These are phyloP conservation scores for Ophiostoma australiae DNA, from an alignment of 2,329 filamentous ascomycete species.

Conservation along the genomic window DNA sequence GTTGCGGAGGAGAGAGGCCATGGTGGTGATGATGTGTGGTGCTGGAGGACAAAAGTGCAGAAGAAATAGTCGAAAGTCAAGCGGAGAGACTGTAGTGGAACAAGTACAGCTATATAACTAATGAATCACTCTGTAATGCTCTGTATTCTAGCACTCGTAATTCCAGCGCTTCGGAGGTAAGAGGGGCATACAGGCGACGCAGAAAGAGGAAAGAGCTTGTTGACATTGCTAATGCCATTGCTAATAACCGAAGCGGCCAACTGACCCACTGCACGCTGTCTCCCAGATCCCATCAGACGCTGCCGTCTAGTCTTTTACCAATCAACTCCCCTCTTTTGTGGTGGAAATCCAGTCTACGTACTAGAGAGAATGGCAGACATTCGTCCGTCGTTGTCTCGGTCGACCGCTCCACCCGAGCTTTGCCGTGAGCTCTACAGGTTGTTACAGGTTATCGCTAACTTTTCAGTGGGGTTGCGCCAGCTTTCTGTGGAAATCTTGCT, in stretches of 20 bases:
- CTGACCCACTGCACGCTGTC: not conserved
- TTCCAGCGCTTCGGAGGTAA: slow-evolving; percentile 9
- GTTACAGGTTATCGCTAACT: not conserved
- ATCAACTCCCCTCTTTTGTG: not conserved
- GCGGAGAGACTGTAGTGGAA: not conserved
- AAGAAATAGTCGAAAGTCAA: not conserved
- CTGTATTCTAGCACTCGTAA: not conserved
- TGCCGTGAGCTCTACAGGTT: slow-evolving; percentile 18
- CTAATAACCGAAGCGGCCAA: not conserved
- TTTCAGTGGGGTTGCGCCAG: not conserved
- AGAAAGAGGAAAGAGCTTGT: not conserved
- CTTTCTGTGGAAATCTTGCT: not conserved
- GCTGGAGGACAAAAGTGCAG: not conserved
- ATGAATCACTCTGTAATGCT: too few relatives aligned
- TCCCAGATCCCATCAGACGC: not conserved
- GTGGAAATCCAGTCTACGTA: not conserved
- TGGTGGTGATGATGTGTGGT: slow-evolving; percentile 3
- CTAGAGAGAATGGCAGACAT: not conserved
- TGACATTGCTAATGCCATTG: not conserved
- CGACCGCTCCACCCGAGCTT: slow-evolving; percentile 24
- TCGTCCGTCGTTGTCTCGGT: not conserved
- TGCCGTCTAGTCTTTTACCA: slow-evolving; percentile 14
- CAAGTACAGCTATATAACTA: not conserved
- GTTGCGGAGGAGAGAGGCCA: slow-evolving; percentile 39
- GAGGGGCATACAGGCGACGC: slow-evolving; percentile 7